A percentile compares a stretch with the other conserved stretches of the same genome.
Evolutionary conservation across 176 grass and related monocot genomes (phyloP).

Genomic region (Zoysia pacifica): DNA sequence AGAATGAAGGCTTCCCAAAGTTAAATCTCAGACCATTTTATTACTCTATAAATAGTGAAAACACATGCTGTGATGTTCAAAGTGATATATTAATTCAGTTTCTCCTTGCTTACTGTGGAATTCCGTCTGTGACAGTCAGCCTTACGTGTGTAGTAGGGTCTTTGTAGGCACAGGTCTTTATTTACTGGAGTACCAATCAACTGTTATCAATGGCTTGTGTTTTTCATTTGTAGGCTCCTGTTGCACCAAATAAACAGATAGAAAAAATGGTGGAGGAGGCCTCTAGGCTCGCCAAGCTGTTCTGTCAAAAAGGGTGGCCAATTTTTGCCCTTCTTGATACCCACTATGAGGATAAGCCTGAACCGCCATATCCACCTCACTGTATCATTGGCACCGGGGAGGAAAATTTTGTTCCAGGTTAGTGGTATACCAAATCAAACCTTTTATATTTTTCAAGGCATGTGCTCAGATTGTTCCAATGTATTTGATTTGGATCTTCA

Average conservation of each 20-base stretch:
- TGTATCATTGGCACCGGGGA: conserved; percentile 87
- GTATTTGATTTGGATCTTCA: background rate
- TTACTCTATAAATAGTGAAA: background rate
- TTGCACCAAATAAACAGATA: conserved; percentile 77
- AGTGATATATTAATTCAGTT: background rate
- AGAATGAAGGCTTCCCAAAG: background rate
- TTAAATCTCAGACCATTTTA: background rate
- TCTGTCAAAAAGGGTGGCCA: conserved; percentile 72
- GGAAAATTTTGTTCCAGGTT: conserved; percentile 90
- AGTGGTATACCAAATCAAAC: background rate
- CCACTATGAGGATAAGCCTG: conserved; percentile 75
- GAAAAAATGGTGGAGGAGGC: conserved; percentile 85
- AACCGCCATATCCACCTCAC: conserved; percentile 84
- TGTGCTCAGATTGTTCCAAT: background rate
- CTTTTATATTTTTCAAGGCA: background rate
- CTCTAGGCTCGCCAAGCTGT: conserved; percentile 63
- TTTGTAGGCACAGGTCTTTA: background rate
- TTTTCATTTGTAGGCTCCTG: conserved; percentile 61
- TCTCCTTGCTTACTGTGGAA: background rate
- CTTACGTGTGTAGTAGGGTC: background rate
- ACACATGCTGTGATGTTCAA: background rate
- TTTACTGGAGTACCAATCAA: background rate
- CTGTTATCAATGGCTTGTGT: background rate
- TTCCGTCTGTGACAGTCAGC: background rate
- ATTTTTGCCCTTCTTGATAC: conserved; percentile 82